A percentile compares a stretch with the other conserved stretches of the same genome.
Evolutionary conservation across 1,139 yeast genomes (phyloP).

Genomic region (Spathaspora sp.): DNA sequence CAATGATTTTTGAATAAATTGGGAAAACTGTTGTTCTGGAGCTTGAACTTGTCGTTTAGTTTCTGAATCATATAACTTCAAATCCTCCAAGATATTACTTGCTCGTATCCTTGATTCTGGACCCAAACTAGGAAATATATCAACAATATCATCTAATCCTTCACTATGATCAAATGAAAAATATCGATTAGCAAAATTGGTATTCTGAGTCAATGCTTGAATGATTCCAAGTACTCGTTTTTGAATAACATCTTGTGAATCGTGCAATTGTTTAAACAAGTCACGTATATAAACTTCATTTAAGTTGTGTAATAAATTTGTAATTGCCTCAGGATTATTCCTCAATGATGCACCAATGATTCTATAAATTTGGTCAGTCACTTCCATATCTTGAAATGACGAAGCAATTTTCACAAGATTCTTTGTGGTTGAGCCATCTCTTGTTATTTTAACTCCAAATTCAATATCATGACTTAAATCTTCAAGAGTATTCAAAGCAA

Average conservation of each 20-base stretch:
- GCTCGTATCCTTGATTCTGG: conserved; percentile 31
- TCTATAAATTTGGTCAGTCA: conserved; percentile 49
- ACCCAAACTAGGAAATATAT: conserved; percentile 29
- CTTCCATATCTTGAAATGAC: conserved; percentile 9
- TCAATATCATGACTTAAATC: conserved; percentile 69
- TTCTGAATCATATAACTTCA: conserved; percentile 18
- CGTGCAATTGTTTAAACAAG: conserved; percentile 20
- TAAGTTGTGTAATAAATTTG: conserved; percentile 18
- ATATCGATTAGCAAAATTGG: conserved; percentile 26
- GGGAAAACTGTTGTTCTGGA: conserved; percentile 28
- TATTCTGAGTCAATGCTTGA: conserved; percentile 39
- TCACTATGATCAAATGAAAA: conserved; percentile 20
- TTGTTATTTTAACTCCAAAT: conserved; percentile 48
- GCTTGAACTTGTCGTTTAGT: conserved; percentile 13
- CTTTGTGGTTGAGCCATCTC: conserved; percentile 18
- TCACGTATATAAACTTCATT: conserved; percentile 14
- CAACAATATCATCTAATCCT: conserved; percentile 28
- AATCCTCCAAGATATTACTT: conserved; percentile 43
- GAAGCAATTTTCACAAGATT: conserved; percentile 18
- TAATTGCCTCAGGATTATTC: conserved; percentile 68
- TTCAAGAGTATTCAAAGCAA: conserved; percentile 47
- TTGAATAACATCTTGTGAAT: conserved; percentile 31
- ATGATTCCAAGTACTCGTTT: conserved; percentile 51
- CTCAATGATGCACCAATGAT: conserved; percentile 60
- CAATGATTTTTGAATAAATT: conserved; percentile 31